Conservation (phyloP, 768 basidiomycete species). For the Lactarius hengduanensis region DNA sequence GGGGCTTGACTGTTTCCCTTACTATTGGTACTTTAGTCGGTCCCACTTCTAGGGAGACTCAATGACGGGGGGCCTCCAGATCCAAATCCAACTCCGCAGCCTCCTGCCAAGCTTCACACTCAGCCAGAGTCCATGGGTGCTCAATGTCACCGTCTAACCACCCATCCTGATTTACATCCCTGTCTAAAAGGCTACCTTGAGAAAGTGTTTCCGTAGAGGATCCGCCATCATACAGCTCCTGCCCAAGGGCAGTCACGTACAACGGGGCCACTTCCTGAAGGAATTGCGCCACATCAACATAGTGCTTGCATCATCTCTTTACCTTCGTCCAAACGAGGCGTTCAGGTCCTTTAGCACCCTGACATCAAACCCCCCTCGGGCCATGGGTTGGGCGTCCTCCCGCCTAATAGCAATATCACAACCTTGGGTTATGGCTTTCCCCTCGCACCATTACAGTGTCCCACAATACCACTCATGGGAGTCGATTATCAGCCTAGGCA, state of each 20-base stretch:
- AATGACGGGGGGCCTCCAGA: accelerated
- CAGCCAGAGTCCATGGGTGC: accelerated
- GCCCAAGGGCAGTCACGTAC: background rate
- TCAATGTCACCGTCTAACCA: background rate
- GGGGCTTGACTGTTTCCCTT: background rate
- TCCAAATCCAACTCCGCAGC: too few relatives aligned
- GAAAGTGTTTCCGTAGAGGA: background rate
- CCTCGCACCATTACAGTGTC: too few relatives aligned
- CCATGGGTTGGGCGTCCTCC: too few relatives aligned
- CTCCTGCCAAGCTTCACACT: background rate
- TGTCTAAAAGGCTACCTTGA: background rate
- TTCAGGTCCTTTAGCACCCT: too few relatives aligned
- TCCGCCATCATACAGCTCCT: background rate
- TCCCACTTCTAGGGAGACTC: background rate
- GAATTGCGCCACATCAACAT: background rate
- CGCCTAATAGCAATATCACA: too few relatives aligned
- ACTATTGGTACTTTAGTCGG: background rate
- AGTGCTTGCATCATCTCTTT: too few relatives aligned
- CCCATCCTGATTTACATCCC: background rate
- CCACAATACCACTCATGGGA: too few relatives aligned
- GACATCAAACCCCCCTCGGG: too few relatives aligned
- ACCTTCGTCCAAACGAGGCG: too few relatives aligned
- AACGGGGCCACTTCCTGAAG: background rate
- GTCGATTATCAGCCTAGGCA: too few relatives aligned
- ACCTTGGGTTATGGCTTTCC: too few relatives aligned